phyloP scores from a whole-genome alignment of 179 eudicot genomes.

The Monotropa hypopitys region DNA sequence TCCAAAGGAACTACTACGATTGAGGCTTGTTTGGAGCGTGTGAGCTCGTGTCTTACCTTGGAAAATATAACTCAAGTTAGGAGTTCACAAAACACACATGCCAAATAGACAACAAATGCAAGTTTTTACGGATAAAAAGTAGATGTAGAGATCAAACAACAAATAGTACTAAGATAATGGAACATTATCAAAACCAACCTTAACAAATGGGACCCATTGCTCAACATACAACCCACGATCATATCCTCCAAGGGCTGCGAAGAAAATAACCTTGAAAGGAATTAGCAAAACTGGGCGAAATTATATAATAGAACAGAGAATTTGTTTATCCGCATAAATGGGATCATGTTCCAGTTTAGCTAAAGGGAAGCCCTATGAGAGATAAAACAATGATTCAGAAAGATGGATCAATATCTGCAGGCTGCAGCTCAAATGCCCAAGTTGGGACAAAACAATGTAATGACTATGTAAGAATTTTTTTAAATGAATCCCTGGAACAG shows the following conservation, averaged over 20 bases:
- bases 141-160: background rate
- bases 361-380: background rate
- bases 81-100: background rate
- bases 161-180: background rate
- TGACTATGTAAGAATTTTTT: background rate
- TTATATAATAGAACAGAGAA: background rate
- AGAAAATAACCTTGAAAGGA: background rate
- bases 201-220: conserved; percentile 94
- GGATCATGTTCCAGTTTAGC: background rate
- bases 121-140: background rate
- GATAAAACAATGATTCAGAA: background rate
- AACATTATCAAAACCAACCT: conserved; percentile 36
- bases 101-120: background rate
- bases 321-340: background rate
- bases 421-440: background rate
- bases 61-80: background rate
- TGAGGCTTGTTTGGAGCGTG: background rate
- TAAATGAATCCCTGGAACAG: background rate
- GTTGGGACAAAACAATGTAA: background rate
- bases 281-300: background rate
- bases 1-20: background rate
- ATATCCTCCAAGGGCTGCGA: conserved; percentile 84
- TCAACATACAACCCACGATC: conserved; percentile 72
- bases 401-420: background rate
- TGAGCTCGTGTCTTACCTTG: background rate